Evolutionary conservation across 2,329 filamentous ascomycete genomes (phyloP), one percentile per base, ranked within the genome.

Genomic region (Ophiostoma australiae): DNA sequence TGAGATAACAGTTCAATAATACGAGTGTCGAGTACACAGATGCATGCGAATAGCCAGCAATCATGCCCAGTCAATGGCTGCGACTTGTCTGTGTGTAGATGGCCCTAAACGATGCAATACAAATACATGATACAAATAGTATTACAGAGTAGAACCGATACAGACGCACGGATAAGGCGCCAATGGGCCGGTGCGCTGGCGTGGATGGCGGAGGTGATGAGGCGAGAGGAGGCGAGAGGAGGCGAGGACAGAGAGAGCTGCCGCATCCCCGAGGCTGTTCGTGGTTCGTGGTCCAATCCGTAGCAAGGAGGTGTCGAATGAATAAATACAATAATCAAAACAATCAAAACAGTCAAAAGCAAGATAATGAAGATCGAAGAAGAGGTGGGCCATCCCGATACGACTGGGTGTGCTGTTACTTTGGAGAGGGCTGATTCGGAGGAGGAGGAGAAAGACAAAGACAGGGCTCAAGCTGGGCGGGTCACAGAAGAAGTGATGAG

Each of bases 201-300:
- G 52, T 23, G 52, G 10, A 58, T 58, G 52, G 52, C 52, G 52
- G 52, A 58, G 23, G 52, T 58, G 52, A 58, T 58, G 52, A 27
- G 52, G 52, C 44, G 44, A 48, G 44, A 20, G 44, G 44, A 48
- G 44, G 44, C 44, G 39, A 44, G 41, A 17, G 6, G 44, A 48
- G 44, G 44, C 20, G 41, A 44, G 41, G 15, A 44, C 11, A 44
- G 44, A 15, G 17, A 20, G 4, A 48, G 44, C 4, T 48, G 44
- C 44, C 44, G 44, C 44, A 3, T 48, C 44, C 5, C 44, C 44
- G 44, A 48, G 44, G 44, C 44, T n/a, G 20, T 48, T 48, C 44
- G 44, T 48, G 17, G 17, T 48, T 48, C 44, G 44, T 48, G 44
- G 44, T 48, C 44, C 44, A 48, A 48, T 48, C 44, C 20, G 44